Evolutionary conservation across 164 flowering plant genomes (phyloP).

Genomic region (Amborella trichopoda): DNA sequence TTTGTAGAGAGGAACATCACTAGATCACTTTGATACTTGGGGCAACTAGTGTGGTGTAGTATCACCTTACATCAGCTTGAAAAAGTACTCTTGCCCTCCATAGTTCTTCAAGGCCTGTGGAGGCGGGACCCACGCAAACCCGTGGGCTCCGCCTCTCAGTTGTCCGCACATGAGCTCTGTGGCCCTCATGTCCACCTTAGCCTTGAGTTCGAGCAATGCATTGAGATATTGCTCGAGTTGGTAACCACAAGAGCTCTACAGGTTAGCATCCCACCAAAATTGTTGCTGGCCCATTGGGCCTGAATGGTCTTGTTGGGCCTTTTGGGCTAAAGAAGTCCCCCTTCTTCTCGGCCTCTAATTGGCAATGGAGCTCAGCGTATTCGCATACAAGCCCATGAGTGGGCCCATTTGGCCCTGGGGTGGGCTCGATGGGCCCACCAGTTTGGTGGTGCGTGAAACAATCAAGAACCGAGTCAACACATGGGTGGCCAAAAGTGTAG

Average conservation of each 20-base stretch:
- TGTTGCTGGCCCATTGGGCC: neutral
- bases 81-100: too few relatives aligned
- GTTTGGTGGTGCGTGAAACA: neutral
- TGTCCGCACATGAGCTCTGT: too few relatives aligned
- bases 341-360: conserved; percentile 7
- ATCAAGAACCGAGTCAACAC: conserved; percentile 2
- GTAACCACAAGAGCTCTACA: neutral
- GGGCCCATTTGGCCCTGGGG: neutral
- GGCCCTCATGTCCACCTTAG: too few relatives aligned
- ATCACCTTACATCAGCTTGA: too few relatives aligned
- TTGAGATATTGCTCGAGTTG: conserved; percentile 4
- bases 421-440: neutral
- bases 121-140: too few relatives aligned
- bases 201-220: too few relatives aligned
- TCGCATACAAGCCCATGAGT: conserved; percentile 2
- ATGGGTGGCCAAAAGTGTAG: conserved; percentile 9
- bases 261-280: conserved; percentile 3
- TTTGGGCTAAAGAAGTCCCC: neutral
- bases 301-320: neutral
- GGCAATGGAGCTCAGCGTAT: neutral
- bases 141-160: too few relatives aligned
- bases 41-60: too few relatives aligned
- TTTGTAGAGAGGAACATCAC: too few relatives aligned
- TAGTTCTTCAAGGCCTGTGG: too few relatives aligned
- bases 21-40: too few relatives aligned